A percentile compares a stretch with the other conserved stretches of the same genome.
Conservation (phyloP, 1,139 yeast genomes). For the Hanseniaspora uvarum region DNA sequence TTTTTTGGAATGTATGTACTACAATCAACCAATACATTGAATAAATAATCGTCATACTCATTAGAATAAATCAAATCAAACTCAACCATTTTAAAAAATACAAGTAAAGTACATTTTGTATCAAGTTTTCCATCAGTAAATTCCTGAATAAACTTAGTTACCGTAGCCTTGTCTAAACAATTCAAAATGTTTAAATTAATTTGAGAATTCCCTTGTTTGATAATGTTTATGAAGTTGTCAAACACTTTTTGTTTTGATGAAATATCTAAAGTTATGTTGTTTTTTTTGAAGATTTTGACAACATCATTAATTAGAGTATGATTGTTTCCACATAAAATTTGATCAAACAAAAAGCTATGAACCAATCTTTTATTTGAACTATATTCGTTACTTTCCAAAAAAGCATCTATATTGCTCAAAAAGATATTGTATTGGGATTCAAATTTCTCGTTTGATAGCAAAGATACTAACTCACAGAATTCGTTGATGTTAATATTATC, state of each 20-base stretch:
- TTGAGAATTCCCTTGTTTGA: background rate
- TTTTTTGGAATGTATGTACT: background rate
- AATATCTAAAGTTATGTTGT: background rate
- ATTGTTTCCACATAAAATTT: background rate
- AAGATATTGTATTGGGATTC: background rate
- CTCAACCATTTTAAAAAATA: constrained; percentile 5
- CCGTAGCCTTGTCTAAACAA: background rate
- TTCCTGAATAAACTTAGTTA: background rate
- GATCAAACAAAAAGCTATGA: background rate
- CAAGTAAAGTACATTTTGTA: background rate
- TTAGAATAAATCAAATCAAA: background rate
- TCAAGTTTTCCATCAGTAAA: background rate
- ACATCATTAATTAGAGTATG: background rate
- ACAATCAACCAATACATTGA: background rate
- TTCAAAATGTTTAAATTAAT: background rate
- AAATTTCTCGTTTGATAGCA: background rate
- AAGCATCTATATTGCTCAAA: background rate
- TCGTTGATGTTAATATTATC: background rate
- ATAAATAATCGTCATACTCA: background rate
- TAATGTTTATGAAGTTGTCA: background rate
- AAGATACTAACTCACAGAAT: background rate
- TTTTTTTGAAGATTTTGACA: background rate
- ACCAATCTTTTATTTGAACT: background rate
- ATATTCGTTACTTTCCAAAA: background rate
- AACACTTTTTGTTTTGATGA: background rate